Evolutionary conservation across 2,329 filamentous ascomycete genomes (phyloP), one percentile per base, ranked within the genome.

Genomic region (Botrytis squamosa): DNA sequence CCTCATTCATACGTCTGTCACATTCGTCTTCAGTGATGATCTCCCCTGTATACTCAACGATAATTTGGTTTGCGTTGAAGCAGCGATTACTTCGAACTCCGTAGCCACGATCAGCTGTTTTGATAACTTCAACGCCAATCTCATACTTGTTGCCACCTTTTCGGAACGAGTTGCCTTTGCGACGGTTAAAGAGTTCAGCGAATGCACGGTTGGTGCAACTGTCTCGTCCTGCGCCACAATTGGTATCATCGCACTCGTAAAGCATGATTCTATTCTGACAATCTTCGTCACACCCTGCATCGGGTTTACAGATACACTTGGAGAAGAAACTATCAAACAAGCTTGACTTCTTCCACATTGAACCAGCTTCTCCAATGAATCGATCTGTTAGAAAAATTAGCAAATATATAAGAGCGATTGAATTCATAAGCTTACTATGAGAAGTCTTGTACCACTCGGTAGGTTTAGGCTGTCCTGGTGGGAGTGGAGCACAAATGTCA

Each of bases 251-350:
- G 81, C 96, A 99, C 84, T 99, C 96, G 82, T 98, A 98, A 73
- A 97, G 90, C 94, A 98, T 98, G 82, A 94, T 94, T 75, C 94
- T 88, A 82, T 99, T 99, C 81, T 97, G 93, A 83, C 96, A 99
- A 79, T 92, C 88, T 76, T 98, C 94, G 76, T 90, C 93, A 80
- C 96, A 98, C 52, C 94, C 94, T 71, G 91, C 90, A 71, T 95
- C 92, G 10, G 88, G 85, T 60, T 85, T 90, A 84, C 94, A 97
- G 74, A 94, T 90, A 80, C 94, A 97, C 80, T 90, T 91, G 74
- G 91, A 93, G 73, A 90, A 89, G 74, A 92, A 93, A 75, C 93
- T 88, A 78, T 94, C 90, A 78, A 91, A 88, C 74, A 91, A 89
- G 55, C 92, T 92, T 60, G 88, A 90, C 80, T 93, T 94, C 82